Conservation (phyloP, 768 basidiomycete genomes). For the Boletus tylopilopsis region DNA sequence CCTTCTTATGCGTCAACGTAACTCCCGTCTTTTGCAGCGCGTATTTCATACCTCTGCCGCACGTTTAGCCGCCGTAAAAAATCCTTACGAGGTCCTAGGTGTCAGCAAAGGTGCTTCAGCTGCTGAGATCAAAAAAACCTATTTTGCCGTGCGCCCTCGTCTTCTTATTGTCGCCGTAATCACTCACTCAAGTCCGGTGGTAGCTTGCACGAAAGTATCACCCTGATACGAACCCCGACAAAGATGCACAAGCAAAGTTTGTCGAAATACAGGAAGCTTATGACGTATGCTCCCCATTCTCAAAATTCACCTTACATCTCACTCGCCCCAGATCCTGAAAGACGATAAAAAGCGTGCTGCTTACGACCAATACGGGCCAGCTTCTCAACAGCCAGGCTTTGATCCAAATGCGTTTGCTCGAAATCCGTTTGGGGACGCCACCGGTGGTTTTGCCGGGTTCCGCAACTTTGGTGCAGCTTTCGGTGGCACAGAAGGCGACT, state of each 20-base stretch:
- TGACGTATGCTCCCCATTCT: conserved; percentile 58
- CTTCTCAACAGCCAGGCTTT: conserved; percentile 92
- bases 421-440: conserved; percentile 44
- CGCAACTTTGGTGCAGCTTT: conserved; percentile 64
- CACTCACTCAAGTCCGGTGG: conserved; percentile 11
- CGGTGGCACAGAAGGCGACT: conserved; percentile 52
- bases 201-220: conserved; percentile 98
- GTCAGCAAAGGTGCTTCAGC: conserved; percentile 77
- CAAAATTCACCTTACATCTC: conserved; percentile 16
- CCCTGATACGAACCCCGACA: conserved; percentile 95
- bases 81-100: conserved; percentile 91
- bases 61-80: conserved; percentile 53
- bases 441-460: conserved; percentile 69
- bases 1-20: conserved; percentile 10
- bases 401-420: conserved; percentile 81
- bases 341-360: conserved; percentile 90
- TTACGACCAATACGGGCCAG: conserved; percentile 89
- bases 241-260: conserved; percentile 86
- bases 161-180: conserved; percentile 11
- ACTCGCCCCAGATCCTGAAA: conserved; percentile 68
- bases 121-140: conserved; percentile 95
- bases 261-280: conserved; percentile 97
- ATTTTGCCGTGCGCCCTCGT: conserved; percentile 73
- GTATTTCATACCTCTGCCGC: conserved; percentile 67
- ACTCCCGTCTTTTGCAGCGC: conserved; percentile 47